Evolutionary conservation across 305 asterid genomes (phyloP).

Genomic region (Solanum hybrid): DNA sequence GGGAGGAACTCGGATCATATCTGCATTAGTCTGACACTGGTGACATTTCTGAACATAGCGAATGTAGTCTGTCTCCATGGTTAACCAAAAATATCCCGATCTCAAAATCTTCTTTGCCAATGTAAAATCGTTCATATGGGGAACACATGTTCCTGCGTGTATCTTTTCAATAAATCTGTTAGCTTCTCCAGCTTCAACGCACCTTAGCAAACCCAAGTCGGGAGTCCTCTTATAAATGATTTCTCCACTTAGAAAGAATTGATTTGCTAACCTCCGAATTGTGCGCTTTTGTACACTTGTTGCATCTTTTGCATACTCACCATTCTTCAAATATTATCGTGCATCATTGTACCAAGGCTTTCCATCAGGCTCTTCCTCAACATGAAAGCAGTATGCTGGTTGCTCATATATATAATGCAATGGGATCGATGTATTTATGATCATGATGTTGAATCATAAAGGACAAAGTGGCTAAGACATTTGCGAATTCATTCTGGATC

Average conservation of each 20-base stretch:
- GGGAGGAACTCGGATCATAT: not conserved
- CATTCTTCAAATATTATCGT: no score
- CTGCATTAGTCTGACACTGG: not conserved
- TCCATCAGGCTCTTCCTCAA: not conserved
- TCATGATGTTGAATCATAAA: not conserved
- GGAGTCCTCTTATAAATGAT: no score
- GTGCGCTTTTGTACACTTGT: no score
- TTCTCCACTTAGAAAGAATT: no score
- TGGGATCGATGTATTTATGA: not conserved
- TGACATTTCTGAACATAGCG: not conserved
- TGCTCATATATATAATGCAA: not conserved
- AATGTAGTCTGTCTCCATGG: not conserved
- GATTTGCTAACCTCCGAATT: no score
- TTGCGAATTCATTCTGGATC: not conserved
- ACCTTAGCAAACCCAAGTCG: no score
- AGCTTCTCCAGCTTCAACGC: no score
- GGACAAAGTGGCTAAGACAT: not conserved
- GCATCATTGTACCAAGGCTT: not conserved
- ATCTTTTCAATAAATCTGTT: no score
- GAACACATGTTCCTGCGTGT: no score
- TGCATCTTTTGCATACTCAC: not conserved
- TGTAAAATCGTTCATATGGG: not conserved
- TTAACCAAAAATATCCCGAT: not conserved
- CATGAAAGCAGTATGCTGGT: not conserved
- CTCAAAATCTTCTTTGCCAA: not conserved